phyloP scores from a whole-genome alignment of 371 early-diverging fungal species.

The Actinomortierella wolfii region DNA sequence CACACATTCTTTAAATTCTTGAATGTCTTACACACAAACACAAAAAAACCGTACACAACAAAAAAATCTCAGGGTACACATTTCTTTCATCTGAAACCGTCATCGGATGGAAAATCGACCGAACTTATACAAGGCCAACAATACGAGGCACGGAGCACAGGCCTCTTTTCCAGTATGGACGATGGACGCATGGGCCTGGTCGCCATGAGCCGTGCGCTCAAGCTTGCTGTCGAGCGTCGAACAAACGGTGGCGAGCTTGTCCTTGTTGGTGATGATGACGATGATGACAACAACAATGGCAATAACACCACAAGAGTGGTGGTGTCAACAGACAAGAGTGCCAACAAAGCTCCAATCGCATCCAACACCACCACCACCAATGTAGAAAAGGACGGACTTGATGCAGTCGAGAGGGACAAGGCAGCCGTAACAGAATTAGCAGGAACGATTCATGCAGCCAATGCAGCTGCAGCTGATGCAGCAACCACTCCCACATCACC shows the following conservation, averaged over 20 bases:
- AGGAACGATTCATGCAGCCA: conserved; percentile 9
- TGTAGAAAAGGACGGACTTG: not conserved
- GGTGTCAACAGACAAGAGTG: too few relatives aligned
- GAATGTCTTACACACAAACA: too few relatives aligned
- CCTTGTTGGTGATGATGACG: not conserved
- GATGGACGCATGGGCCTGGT: conserved; percentile 20
- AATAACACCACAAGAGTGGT: too few relatives aligned
- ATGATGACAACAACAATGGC: not conserved
- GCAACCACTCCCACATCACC: too few relatives aligned
- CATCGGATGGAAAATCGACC: conserved; percentile 11
- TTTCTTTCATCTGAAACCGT: conserved; percentile 26
- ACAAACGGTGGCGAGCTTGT: not conserved
- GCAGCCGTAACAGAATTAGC: conserved; percentile 1
- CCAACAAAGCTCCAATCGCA: too few relatives aligned
- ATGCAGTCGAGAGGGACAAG: conserved; percentile 1
- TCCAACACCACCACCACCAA: too few relatives aligned
- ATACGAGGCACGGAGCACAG: conserved; percentile 22
- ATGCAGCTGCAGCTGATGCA: conserved; percentile 19
- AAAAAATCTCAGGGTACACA: conserved; percentile 36
- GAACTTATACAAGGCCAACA: conserved; percentile 37
- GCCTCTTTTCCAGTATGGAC: conserved; percentile 10
- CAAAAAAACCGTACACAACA: too few relatives aligned
- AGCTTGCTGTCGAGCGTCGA: conserved; percentile 18
- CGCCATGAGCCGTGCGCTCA: conserved; percentile 35
- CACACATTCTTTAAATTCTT: too few relatives aligned